These are phyloP conservation scores for Sarocladium strictum DNA, from an alignment of 2,329 filamentous ascomycete genomes.

Conservation along the genomic window DNA sequence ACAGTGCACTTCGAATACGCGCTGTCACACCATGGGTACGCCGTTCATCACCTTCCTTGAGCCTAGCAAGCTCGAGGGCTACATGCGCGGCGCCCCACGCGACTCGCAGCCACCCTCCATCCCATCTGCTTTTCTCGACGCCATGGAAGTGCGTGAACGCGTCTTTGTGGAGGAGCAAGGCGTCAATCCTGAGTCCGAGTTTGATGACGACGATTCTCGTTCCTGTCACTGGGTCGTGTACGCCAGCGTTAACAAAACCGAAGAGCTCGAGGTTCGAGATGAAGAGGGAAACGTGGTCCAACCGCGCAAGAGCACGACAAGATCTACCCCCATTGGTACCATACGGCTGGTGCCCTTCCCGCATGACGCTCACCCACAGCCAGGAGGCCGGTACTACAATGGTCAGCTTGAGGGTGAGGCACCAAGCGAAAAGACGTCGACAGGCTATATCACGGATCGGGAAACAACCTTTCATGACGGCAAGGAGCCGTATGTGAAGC, in stretches of 20 bases:
- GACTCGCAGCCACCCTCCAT: constrained; percentile 39
- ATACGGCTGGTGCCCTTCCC: constrained; percentile 79
- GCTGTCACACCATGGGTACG: constrained; percentile 34
- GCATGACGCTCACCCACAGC: constrained; percentile 57
- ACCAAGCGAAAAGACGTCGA: constrained; percentile 7
- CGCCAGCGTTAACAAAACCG: constrained; percentile 49
- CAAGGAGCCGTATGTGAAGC: constrained; percentile 71
- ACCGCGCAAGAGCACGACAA: constrained; percentile 38
- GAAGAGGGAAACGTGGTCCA: constrained; percentile 33
- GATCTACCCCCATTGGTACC: constrained; percentile 57
- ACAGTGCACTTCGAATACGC: not conserved
- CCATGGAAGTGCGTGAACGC: constrained; percentile 54
- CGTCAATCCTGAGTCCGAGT: constrained; percentile 60
- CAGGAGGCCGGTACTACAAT: constrained; percentile 42
- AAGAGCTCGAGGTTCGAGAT: constrained; percentile 37
- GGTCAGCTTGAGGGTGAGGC: constrained; percentile 18
- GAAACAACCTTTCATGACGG: constrained; percentile 50
- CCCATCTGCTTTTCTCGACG: constrained; percentile 54
- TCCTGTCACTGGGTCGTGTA: constrained; percentile 89
- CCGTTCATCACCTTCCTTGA: constrained; percentile 43
- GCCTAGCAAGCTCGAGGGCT: constrained; percentile 44
- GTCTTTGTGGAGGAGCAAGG: constrained; percentile 58
- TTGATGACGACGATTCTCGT: constrained; percentile 73
- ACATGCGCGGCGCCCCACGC: constrained; percentile 32
- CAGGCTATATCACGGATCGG: constrained; percentile 30